Evolutionary conservation across 176 grass and related monocot genomes (phyloP), one percentile per base, ranked within the genome.

Genomic region (Pontederia crassipes): DNA sequence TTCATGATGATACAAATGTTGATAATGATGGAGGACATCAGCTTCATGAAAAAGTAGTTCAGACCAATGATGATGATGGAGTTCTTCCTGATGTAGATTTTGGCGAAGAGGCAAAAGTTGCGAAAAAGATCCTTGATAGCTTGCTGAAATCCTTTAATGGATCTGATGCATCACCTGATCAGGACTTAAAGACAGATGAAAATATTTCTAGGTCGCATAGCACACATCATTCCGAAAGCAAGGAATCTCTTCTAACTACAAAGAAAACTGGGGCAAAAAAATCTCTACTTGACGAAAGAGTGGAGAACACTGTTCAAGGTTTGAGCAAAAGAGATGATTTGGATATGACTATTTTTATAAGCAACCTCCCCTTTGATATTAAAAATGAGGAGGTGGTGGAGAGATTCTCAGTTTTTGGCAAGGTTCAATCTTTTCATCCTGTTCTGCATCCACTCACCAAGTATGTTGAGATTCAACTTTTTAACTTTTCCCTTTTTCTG

Each of bases 371-470:
- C 62, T 97, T 97, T 68, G 93, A 85, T 83, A 57, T 75, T 61
- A 82, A 61, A 8, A 79, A 64, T 53, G 78, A 91, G 76, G 93
- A 91, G 67, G 81, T 97, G 32, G 79, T 69, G 58, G 68, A 76
- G 56, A 81, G 85, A 62, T 97, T 97, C 61, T 81, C 87, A 64
- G 61, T 85, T 17, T 97, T 91, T 67, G 93, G 93, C 67, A 85
- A 85, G 57, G 79, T 97, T 8, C 68, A 91, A 80, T 91, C 93
- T 54, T 91, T 85, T 83, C 60, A 80, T 52, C 84, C 76, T 3
- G 93, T 97, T 65, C 84, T 97, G 65, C 93, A 97, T 82, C 83
- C 88, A 79, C 79, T 91, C 64, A 97, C 87, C 55, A 97, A 88
- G 93, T 97, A 83, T 72, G 87, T 80, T 70, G 48, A 28, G 62